These are phyloP conservation scores for Colletotrichum endophyticum DNA, from an alignment of 2,329 filamentous ascomycete genomes.

Conservation along the genomic window DNA sequence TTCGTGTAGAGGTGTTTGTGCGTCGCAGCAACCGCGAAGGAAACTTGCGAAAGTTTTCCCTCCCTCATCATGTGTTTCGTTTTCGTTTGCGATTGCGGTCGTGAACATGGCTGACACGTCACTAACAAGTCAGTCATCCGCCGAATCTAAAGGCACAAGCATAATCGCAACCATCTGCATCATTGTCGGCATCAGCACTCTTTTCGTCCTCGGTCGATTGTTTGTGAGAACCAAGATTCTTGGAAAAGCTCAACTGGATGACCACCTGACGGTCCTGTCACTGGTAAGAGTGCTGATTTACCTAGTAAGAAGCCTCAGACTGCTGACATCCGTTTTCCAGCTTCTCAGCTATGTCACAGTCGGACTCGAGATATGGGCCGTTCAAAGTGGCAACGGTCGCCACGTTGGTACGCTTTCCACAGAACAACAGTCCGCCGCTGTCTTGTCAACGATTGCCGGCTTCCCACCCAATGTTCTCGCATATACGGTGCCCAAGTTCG, in stretches of 20 bases:
- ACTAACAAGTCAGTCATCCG: not conserved
- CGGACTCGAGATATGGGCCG: not conserved
- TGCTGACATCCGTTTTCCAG: rapidly evolving
- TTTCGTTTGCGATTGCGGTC: not conserved
- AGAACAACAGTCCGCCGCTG: not conserved
- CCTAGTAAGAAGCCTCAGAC: rapidly evolving
- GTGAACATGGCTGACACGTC: not conserved
- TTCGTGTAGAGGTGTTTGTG: rapidly evolving
- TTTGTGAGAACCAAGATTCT: not conserved
- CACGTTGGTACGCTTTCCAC: not conserved
- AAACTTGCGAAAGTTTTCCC: not conserved
- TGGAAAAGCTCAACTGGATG: not conserved
- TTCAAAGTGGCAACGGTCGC: not conserved
- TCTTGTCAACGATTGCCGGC: constrained; percentile 28
- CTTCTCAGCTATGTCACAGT: not conserved
- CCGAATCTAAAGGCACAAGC: not conserved
- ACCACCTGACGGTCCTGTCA: not conserved
- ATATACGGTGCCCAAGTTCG: constrained; percentile 32
- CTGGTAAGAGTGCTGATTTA: not conserved
- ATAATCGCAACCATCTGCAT: not conserved
- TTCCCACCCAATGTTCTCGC: constrained; percentile 31
- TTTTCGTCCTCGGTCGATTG: not conserved
- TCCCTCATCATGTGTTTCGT: not conserved
- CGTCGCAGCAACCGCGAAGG: not conserved
- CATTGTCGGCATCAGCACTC: not conserved